Conservation (phyloP, 2,329 filamentous ascomycete genomes). For the Epichloe hybrida region DNA sequence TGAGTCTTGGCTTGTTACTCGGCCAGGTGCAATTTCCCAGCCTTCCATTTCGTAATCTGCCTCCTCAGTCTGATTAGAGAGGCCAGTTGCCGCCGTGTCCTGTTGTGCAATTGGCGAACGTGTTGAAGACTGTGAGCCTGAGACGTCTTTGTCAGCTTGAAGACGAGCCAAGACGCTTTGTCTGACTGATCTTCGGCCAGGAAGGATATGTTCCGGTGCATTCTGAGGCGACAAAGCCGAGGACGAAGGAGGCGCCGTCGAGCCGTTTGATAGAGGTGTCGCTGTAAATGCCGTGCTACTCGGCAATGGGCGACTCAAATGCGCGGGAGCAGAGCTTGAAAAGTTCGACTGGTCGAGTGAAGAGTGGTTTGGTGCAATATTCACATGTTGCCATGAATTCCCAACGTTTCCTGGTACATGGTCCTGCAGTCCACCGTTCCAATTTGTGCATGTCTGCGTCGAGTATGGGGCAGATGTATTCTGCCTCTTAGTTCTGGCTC, state of each 20-base stretch:
- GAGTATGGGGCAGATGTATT: background rate
- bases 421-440: background rate
- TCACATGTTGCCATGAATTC: background rate
- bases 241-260: background rate
- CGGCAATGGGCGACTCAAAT: background rate
- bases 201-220: background rate
- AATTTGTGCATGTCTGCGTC: background rate
- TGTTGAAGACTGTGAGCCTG: background rate
- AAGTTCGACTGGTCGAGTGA: background rate
- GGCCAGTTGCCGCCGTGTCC: background rate
- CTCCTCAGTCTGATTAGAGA: background rate
- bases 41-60: constrained; percentile 5
- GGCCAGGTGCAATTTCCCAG: constrained; percentile 29
- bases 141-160: background rate
- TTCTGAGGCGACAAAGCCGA: background rate
- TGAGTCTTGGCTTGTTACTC: constrained; percentile 17
- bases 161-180: constrained; percentile 5
- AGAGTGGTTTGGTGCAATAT: background rate
- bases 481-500: background rate
- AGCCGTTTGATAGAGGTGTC: background rate
- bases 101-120: background rate
- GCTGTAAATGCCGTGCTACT: background rate
- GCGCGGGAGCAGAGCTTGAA: background rate
- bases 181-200: background rate
- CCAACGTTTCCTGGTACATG: background rate